phyloP scores from a whole-genome alignment of 169 alveolate genomes.

The Cryptosporidium sp. region DNA sequence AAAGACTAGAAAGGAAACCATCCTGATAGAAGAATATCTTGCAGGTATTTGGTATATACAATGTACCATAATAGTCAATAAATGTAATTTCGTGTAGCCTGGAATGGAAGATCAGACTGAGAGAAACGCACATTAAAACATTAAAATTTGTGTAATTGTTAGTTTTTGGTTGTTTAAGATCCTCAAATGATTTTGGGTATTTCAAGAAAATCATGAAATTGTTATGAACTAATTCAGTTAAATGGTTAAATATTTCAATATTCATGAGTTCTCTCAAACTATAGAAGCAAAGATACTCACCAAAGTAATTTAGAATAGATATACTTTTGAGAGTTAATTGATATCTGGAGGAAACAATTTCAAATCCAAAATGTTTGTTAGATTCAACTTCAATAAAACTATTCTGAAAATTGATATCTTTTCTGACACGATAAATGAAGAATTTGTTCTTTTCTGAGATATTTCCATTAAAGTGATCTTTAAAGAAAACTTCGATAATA shows the following conservation, averaged over 20 bases:
- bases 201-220: neutral
- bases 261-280: slow-evolving; percentile 4
- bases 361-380: slow-evolving; percentile 14
- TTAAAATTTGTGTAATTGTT: neutral
- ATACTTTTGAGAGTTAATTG: neutral
- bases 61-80: neutral
- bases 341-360: neutral
- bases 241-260: neutral
- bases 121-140: slow-evolving; percentile 4
- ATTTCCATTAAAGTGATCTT: slow-evolving; percentile 9
- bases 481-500: slow-evolving; percentile 2
- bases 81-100: slow-evolving; percentile 46
- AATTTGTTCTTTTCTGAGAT: slow-evolving; percentile 22
- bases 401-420: neutral
- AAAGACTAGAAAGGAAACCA: slow-evolving; percentile 12
- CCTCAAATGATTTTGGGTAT: neutral
- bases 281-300: slow-evolving; percentile 53
- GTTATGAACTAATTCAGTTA: neutral
- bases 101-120: slow-evolving; percentile 36
- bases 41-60: slow-evolving; percentile 30
- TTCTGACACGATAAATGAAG: slow-evolving; percentile 4
- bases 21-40: neutral
- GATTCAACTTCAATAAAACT: neutral
- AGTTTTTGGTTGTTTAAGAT: neutral
- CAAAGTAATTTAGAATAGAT: neutral